These are phyloP conservation scores for Phascolomyces articulosus DNA, from an alignment of 371 early-diverging fungal species.

Conservation along the genomic window DNA sequence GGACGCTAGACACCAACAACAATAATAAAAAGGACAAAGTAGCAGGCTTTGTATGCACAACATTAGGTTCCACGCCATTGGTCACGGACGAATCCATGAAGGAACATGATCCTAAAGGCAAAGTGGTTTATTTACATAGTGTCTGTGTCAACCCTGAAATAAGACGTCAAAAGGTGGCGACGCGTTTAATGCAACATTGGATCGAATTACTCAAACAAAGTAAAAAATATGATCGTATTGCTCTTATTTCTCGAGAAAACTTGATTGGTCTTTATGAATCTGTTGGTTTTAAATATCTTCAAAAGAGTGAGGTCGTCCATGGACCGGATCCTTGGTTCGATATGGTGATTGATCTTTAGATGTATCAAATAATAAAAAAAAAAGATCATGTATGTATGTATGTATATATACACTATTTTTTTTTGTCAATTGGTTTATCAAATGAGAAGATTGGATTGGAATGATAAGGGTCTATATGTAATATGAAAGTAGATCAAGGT, in stretches of 20 bases:
- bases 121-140: conserved; percentile 70
- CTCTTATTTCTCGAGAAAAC: conserved; percentile 59
- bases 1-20: not conserved
- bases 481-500: too few species aligned
- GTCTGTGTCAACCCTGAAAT: conserved; percentile 59
- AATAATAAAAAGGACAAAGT: conserved; percentile 23
- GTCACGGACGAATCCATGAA: conserved; percentile 74
- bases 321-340: conserved; percentile 70
- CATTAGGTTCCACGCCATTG: conserved; percentile 41
- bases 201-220: conserved; percentile 36
- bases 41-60: conserved; percentile 66
- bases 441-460: too few species aligned
- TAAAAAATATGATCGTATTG: conserved; percentile 49
- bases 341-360: conserved; percentile 34
- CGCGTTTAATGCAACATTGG: conserved; percentile 49
- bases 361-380: not conserved
- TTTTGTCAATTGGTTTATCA: too few species aligned
- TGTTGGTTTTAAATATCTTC: conserved; percentile 61
- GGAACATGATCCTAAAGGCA: conserved; percentile 61
- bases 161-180: conserved; percentile 65
- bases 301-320: conserved; percentile 63
- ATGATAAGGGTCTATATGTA: too few species aligned
- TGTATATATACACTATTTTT: too few species aligned
- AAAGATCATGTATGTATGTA: too few species aligned
- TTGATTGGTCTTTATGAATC: conserved; percentile 61